phyloP scores from a whole-genome alignment of 2,329 filamentous ascomycete genomes.

The Biscogniauxia sp. region DNA sequence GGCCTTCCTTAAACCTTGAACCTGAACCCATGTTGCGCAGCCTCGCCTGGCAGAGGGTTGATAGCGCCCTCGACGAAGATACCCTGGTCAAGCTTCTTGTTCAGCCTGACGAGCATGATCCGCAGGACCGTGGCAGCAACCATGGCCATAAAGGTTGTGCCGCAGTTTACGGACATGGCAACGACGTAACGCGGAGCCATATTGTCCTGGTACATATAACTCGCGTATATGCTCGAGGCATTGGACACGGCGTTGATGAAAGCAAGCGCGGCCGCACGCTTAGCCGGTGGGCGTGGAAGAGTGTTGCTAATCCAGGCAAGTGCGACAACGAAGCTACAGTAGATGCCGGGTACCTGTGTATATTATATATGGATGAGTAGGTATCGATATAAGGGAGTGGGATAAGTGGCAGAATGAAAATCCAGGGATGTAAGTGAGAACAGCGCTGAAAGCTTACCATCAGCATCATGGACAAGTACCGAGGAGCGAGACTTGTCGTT shows the following conservation, averaged over 20 bases:
- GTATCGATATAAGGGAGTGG: too few relatives aligned
- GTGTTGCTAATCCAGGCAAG: constrained; percentile 76
- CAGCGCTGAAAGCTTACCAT: constrained; percentile 47
- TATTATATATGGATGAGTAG: constrained; percentile 3
- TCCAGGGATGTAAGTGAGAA: not conserved
- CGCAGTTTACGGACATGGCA: constrained; percentile 68
- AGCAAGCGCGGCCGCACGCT: constrained; percentile 66
- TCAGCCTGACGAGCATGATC: constrained; percentile 62
- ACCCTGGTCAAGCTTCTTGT: constrained; percentile 67
- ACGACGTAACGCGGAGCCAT: constrained; percentile 45
- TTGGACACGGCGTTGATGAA: constrained; percentile 75
- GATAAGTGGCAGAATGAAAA: too few relatives aligned
- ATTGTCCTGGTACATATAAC: constrained; percentile 48
- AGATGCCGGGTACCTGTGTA: constrained; percentile 52
- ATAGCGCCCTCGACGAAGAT: constrained; percentile 56
- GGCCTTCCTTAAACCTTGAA: constrained; percentile 58
- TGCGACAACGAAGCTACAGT: constrained; percentile 65
- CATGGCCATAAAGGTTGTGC: constrained; percentile 62
- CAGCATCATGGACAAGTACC: constrained; percentile 71
- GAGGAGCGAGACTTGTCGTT: constrained; percentile 57
- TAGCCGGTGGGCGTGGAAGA: constrained; percentile 71
- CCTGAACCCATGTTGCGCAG: constrained; percentile 60
- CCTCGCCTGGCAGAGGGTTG: constrained; percentile 55
- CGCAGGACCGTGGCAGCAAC: constrained; percentile 60
- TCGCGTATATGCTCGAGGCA: constrained; percentile 65